Base-by-base conservation (phyloP, 495 filamentous ascomycete species). In the Aspergillus sparsus region DNA sequence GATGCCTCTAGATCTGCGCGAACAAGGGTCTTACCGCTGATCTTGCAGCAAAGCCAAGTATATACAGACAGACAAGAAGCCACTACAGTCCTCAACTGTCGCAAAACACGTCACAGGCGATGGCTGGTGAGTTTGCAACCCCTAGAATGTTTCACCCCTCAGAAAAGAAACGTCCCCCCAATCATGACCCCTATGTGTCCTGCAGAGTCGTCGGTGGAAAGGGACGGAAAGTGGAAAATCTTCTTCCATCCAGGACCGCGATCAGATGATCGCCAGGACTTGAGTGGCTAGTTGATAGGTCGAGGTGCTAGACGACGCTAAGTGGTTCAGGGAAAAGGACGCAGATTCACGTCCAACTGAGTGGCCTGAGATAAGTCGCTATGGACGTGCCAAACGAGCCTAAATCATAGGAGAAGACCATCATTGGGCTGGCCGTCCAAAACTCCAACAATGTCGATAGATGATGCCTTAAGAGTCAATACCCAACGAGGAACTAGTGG, bases 391-490 rank as follows among this genome's bases (percentile, higher is more conserved):
- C 11, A 51, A 16, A 27, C 52, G 52, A 10, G 35, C 52, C 37
- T 39, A 41, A 41, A 54, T 2, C 44, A 42, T 31, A 27, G 49
- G n/a, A 11, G 49, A 8, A 51, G 49, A 55, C 46, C 18, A 33
- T 8, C 34, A 27, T 42, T 31, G 39, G 39, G 21, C 52, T 53
- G 31, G 16, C 31, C 52, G 21, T 33, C 16, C n/a, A 47, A 18
- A 47, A 15, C 12, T 47, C n/a, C 44, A 15, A 21, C 44, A 18
- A 45, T 36, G 41, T 15, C 8, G 33, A 57, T 58, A 8, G 46
- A 31, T 50, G 55, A n/a, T 50, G 55, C 55, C 55, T 58, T 33
- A 46, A 31, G 21, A 31, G 21, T 42, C 6, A 44, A 58, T 51
- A 58, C 56, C 56, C 37, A 52, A 51, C 36, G 9, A 6, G 44